Evolutionary conservation across 352 stramenopile species (phyloP).

Genomic region (Phytophthora sp.): DNA sequence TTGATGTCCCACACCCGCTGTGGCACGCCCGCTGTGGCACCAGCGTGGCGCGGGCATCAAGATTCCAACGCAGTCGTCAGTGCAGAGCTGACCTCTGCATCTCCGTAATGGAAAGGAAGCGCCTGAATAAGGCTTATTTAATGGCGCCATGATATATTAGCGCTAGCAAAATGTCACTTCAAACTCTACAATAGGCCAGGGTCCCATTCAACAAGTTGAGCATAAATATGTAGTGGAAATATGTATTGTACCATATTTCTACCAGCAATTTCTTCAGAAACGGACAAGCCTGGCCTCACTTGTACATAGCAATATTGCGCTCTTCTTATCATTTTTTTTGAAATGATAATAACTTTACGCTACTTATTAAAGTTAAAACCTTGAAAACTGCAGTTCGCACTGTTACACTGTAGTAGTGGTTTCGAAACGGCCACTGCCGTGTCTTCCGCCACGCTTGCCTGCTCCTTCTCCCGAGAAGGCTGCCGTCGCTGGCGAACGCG

Average conservation of each 20-base stretch:
- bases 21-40: neutral
- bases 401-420: neutral
- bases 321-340: too few species aligned
- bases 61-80: constrained; percentile 27
- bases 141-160: constrained; percentile 5
- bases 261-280: too few species aligned
- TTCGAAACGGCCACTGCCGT: constrained; percentile 34
- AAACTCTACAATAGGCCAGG: too few species aligned
- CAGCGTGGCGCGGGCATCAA: neutral
- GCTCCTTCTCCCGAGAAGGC: constrained; percentile 16
- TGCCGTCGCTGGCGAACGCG: neutral
- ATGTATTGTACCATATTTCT: too few species aligned
- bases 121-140: constrained; percentile 5
- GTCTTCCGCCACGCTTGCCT: constrained; percentile 10
- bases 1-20: too few species aligned
- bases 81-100: constrained; percentile 1
- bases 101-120: constrained; percentile 17
- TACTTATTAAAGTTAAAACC: too few species aligned
- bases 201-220: too few species aligned
- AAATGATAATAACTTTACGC: too few species aligned
- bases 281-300: too few species aligned
- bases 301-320: too few species aligned
- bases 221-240: too few species aligned
- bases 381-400: neutral
- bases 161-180: neutral